A percentile compares a stretch with the other conserved stretches of the same genome.
These are phyloP conservation scores for Plasmodium cynomolgi DNA, from an alignment of 169 alveolate species.

Conservation along the genomic window DNA sequence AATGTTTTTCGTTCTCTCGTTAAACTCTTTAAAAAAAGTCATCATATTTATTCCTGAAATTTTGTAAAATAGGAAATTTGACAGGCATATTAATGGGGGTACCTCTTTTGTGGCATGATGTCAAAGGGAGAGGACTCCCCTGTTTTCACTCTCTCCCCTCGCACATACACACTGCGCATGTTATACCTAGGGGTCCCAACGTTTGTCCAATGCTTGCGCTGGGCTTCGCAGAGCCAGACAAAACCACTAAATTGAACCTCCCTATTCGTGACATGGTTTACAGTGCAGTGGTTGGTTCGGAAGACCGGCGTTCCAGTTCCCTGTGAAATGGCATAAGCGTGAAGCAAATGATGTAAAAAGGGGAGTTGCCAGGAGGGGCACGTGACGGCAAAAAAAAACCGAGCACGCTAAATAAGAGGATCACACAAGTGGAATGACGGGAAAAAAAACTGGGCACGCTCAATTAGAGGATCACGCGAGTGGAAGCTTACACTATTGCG, in stretches of 20 bases:
- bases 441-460: background rate
- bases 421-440: no score
- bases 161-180: background rate
- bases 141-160: background rate
- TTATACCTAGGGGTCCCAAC: slow-evolving; percentile 91
- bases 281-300: background rate
- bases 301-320: background rate
- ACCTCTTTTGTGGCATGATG: background rate
- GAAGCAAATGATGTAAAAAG: background rate
- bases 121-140: background rate
- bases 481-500: background rate
- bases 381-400: background rate
- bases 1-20: slow-evolving; percentile 87
- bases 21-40: slow-evolving; percentile 92
- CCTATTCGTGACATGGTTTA: slow-evolving; percentile 74
- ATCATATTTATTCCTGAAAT: slow-evolving; percentile 86
- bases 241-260: slow-evolving; percentile 81
- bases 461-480: background rate
- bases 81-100: background rate
- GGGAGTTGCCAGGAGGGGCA: background rate
- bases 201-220: slow-evolving; percentile 94
- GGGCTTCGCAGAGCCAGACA: slow-evolving; percentile 93
- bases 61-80: background rate
- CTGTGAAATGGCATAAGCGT: background rate
- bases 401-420: no score